Percentiles rank a stretch among this genome's conserved stretches.
These are phyloP conservation scores for Kondoa malvinella DNA, from an alignment of 768 basidiomycete species.

Conservation along the genomic window DNA sequence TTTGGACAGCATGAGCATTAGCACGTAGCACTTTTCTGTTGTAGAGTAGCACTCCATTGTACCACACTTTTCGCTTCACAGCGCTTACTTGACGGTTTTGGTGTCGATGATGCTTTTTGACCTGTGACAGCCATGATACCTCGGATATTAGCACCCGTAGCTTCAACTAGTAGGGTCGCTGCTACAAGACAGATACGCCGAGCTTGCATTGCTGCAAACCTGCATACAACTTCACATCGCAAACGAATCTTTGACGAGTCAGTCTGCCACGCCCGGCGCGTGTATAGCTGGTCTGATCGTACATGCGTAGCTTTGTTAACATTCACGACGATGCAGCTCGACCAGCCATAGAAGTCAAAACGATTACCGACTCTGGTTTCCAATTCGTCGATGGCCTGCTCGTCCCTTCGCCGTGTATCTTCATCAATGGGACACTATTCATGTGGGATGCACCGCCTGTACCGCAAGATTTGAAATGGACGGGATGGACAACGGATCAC, in stretches of 20 bases:
- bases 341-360: constrained; percentile 19
- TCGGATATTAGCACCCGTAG: not conserved
- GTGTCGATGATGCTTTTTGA: too few relatives aligned
- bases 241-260: constrained; percentile 6
- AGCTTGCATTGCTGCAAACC: not conserved
- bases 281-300: not conserved
- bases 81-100: too few relatives aligned
- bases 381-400: constrained; percentile 44
- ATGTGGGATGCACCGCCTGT: constrained; percentile 68
- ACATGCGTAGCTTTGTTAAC: constrained; percentile 19
- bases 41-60: too few relatives aligned
- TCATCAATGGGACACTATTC: constrained; percentile 69
- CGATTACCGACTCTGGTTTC: constrained; percentile 22
- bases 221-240: not conserved
- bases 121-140: not conserved
- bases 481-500: constrained; percentile 53
- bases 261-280: not conserved
- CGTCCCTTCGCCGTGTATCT: constrained; percentile 58
- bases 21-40: not conserved
- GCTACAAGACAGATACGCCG: not conserved
- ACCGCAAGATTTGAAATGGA: constrained; percentile 35
- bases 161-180: not conserved
- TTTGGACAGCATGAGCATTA: not conserved
- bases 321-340: constrained; percentile 21
- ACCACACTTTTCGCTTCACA: too few relatives aligned